Evolutionary conservation across 176 grass and related monocot genomes (phyloP).

Genomic region (Triticum monococcum): DNA sequence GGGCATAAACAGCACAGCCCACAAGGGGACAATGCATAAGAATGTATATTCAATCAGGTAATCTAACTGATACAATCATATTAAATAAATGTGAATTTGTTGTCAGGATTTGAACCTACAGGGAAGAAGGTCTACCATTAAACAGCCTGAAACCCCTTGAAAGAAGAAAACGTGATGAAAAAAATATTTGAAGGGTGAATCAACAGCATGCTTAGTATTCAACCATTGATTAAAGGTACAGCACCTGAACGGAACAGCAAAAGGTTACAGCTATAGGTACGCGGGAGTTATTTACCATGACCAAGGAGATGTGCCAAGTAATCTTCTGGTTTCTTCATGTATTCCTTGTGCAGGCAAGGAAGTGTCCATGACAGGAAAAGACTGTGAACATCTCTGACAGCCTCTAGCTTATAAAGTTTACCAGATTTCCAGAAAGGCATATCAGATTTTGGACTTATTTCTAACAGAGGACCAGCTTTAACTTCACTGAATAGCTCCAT

Average conservation of each 20-base stretch:
- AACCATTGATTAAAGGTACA: conserved; percentile 19
- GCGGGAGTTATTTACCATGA: conserved; percentile 73
- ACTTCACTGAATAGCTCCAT: conserved; percentile 88
- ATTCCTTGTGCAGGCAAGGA: conserved; percentile 91
- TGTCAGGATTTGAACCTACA: not conserved
- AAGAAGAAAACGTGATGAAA: not conserved
- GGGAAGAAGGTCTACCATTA: not conserved
- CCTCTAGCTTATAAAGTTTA: conserved; percentile 87
- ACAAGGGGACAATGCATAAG: not conserved
- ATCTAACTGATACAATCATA: conserved; percentile 8
- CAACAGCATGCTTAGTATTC: conserved; percentile 14
- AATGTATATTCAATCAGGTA: not conserved
- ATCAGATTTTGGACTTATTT: conserved; percentile 59
- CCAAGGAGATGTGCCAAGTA: conserved; percentile 92
- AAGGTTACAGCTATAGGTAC: not conserved
- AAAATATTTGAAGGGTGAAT: conserved; percentile 12
- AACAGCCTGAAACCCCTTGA: not conserved
- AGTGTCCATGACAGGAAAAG: conserved; percentile 87
- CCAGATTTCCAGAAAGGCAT: conserved; percentile 80
- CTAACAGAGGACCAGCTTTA: conserved; percentile 62
- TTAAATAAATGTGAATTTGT: not conserved
- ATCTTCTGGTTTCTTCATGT: conserved; percentile 93
- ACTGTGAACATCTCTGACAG: conserved; percentile 88
- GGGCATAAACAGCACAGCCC: not conserved
- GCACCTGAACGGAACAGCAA: not conserved